Percentiles rank a stretch among this genome's conserved stretches.
phyloP scores from a whole-genome alignment of 1,139 yeast species.

The Lodderomyces jiufengensis region DNA sequence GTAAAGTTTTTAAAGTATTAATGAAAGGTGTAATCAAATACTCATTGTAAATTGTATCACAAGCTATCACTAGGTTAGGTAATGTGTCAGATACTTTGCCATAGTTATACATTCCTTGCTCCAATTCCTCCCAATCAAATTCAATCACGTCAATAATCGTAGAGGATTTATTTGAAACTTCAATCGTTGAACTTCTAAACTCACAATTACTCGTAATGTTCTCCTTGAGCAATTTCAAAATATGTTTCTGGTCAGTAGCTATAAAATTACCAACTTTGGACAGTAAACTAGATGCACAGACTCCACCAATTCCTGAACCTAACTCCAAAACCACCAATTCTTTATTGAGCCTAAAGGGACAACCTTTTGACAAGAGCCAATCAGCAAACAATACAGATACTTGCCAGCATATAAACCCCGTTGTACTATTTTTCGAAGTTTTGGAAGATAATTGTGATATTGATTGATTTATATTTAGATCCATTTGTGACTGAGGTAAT shows the following conservation, averaged over 20 bases:
- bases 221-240: conserved; percentile 46
- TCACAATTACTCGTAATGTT: conserved; percentile 42
- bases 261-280: conserved; percentile 35
- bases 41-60: conserved; percentile 71
- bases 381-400: conserved; percentile 49
- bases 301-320: conserved; percentile 66
- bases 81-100: conserved; percentile 7
- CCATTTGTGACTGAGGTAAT: conserved; percentile 29
- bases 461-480: conserved; percentile 39
- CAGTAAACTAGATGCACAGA: conserved; percentile 47
- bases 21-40: conserved; percentile 53
- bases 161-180: background rate
- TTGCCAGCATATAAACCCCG: conserved; percentile 70
- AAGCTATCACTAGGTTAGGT: conserved; percentile 55
- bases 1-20: conserved; percentile 34
- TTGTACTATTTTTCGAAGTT: conserved; percentile 46
- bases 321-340: conserved; percentile 46
- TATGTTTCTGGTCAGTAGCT: conserved; percentile 61
- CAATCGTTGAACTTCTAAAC: conserved; percentile 6
- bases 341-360: conserved; percentile 10
- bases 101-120: conserved; percentile 27
- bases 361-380: conserved; percentile 34
- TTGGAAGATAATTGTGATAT: conserved; percentile 39
- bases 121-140: conserved; percentile 63
- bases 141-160: conserved; percentile 36